Conservation (phyloP, 306 rosid species). For the Amphicarpaea edgeworthii region DNA sequence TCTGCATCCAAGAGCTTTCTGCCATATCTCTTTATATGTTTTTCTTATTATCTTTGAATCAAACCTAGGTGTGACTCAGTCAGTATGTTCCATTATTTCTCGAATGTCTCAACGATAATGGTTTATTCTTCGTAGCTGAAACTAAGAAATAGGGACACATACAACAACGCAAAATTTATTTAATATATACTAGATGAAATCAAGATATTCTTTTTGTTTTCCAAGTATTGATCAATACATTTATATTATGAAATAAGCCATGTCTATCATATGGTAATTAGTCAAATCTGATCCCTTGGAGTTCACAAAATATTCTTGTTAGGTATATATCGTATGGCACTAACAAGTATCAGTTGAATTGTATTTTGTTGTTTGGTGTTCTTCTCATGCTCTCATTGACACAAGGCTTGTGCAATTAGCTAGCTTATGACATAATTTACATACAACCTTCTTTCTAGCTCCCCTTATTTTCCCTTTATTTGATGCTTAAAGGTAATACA, state of each 20-base stretch:
- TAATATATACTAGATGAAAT: background rate
- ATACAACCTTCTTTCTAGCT: background rate
- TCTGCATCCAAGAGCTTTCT: too few species aligned
- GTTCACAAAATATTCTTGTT: too few species aligned
- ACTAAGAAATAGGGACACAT: background rate
- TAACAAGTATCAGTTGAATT: slow-evolving; percentile 4
- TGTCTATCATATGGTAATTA: background rate
- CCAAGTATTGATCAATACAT: too few species aligned
- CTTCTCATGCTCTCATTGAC: background rate
- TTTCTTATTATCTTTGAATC: background rate
- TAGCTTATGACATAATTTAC: slow-evolving; percentile 3
- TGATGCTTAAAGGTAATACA: background rate
- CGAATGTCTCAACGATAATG: background rate
- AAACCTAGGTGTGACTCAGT: slow-evolving; percentile 2
- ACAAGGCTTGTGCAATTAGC: background rate
- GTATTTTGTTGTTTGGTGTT: background rate
- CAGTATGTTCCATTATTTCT: background rate
- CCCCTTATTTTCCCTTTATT: slow-evolving; percentile 10
- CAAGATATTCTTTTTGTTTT: background rate
- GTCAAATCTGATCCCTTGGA: too few species aligned
- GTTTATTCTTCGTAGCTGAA: background rate
- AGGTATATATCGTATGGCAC: background rate
- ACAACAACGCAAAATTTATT: background rate
- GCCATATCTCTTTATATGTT: background rate
- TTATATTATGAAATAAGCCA: too few species aligned